Evolutionary conservation across 176 grass and related monocot genomes (phyloP).

Genomic region (Puccinellia tenuiflora): DNA sequence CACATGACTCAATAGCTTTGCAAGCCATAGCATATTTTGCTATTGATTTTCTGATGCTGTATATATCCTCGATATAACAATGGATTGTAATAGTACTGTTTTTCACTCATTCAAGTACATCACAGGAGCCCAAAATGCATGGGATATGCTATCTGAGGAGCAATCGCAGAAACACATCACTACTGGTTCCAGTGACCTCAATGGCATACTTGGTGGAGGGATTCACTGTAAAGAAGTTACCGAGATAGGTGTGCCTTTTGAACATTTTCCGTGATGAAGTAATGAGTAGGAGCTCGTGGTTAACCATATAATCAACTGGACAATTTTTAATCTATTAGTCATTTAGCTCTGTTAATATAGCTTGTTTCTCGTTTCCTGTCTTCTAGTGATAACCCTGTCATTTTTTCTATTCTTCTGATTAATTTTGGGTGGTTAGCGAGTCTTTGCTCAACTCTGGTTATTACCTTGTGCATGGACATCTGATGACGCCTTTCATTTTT

Average conservation of each 20-base stretch:
- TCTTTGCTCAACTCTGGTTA: not conserved
- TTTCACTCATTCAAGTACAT: slow-evolving; percentile 4
- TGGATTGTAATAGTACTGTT: not conserved
- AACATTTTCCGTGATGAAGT: not conserved
- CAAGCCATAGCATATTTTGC: not conserved
- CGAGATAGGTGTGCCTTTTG: slow-evolving; percentile 58
- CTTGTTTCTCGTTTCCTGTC: slow-evolving; percentile 12
- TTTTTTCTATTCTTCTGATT: not conserved
- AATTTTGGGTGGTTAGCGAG: not conserved
- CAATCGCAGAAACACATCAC: slow-evolving; percentile 79
- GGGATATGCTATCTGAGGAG: slow-evolving; percentile 95
- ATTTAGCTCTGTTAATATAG: not conserved
- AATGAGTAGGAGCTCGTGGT: not conserved
- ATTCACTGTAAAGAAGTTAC: slow-evolving; percentile 97
- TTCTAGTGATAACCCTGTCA: not conserved
- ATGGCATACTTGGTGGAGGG: slow-evolving; percentile 87
- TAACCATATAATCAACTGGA: not conserved
- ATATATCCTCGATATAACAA: not conserved
- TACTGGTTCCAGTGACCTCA: slow-evolving; percentile 69
- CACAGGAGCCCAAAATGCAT: slow-evolving; percentile 80
- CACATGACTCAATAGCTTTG: slow-evolving; percentile 4
- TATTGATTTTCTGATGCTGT: not conserved
- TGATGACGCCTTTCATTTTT: not conserved
- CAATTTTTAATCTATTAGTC: not conserved
- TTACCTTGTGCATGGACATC: not conserved